A percentile compares a stretch with the other conserved stretches of the same genome.
Conservation (phyloP, 495 filamentous ascomycete species). For the Trichoderma gamsii region DNA sequence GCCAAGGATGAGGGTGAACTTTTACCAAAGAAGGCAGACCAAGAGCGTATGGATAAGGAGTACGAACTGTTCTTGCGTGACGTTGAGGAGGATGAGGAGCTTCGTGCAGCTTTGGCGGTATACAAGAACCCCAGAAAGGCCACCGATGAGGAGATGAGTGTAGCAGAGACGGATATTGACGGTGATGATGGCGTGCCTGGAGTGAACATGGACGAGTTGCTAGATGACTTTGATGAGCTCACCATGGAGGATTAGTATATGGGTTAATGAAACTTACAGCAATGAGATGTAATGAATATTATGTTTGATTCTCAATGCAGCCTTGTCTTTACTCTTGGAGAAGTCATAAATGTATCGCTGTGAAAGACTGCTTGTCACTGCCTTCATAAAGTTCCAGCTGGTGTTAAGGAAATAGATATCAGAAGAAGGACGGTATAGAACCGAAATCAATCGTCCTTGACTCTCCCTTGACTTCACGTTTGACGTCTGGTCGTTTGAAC, state of each 20-base stretch:
- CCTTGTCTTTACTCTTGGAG: too few relatives aligned
- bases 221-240: slow-evolving; percentile 85
- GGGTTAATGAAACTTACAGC: background rate
- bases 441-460: background rate
- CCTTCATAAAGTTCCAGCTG: background rate
- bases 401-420: background rate
- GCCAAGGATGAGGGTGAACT: slow-evolving; percentile 78
- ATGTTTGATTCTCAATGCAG: background rate
- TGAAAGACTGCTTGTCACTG: background rate
- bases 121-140: slow-evolving; percentile 58
- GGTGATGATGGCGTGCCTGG: slow-evolving; percentile 66
- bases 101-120: slow-evolving; percentile 72
- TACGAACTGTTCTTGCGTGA: slow-evolving; percentile 96
- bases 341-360: background rate
- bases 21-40: slow-evolving; percentile 70
- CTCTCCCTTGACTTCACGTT: background rate
- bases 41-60: slow-evolving; percentile 77
- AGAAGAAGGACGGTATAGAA: slow-evolving; percentile 9
- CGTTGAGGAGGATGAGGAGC: slow-evolving; percentile 89
- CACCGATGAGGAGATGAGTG: slow-evolving; percentile 48
- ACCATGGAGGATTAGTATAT: slow-evolving; percentile 50
- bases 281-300: background rate
- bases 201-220: slow-evolving; percentile 75
- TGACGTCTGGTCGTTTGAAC: background rate
- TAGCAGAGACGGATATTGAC: slow-evolving; percentile 61